phyloP scores from a whole-genome alignment of 768 basidiomycete genomes.

The Xerocomellus amylosporus region DNA sequence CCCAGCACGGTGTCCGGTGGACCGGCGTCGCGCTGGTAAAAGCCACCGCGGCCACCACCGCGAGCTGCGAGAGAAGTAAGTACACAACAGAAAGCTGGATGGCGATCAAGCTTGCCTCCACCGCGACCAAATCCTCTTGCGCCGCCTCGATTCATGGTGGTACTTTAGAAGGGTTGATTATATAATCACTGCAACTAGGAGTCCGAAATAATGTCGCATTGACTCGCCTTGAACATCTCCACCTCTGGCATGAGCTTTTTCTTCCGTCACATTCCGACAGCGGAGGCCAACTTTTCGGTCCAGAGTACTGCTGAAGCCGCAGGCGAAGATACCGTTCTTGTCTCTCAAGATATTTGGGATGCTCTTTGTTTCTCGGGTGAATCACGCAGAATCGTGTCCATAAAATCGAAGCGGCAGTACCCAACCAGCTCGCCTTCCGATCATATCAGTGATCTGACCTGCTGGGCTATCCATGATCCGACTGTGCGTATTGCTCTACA shows the following conservation, averaged over 20 bases:
- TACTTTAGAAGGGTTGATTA: constrained; percentile 14
- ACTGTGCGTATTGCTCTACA: constrained; percentile 33
- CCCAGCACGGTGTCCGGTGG: constrained; percentile 81
- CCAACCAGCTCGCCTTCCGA: constrained; percentile 1
- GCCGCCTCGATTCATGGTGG: constrained; percentile 51
- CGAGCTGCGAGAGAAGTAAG: constrained; percentile 39
- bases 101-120: constrained; percentile 36
- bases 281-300: constrained; percentile 30
- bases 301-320: constrained; percentile 6
- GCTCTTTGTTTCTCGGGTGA: constrained; percentile 17
- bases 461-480: constrained; percentile 37
- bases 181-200: constrained; percentile 15
- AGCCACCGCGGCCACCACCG: constrained; percentile 68
- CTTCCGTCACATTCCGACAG: constrained; percentile 27
- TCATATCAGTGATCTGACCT: constrained; percentile 22
- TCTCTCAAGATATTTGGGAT: constrained; percentile 36
- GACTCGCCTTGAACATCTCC: not conserved
- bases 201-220: not conserved
- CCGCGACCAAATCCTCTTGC: constrained; percentile 55
- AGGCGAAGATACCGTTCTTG: constrained; percentile 27
- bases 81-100: not conserved
- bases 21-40: constrained; percentile 67
- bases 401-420: constrained; percentile 20
- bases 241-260: constrained; percentile 35
- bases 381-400: constrained; percentile 19